These are phyloP conservation scores for Xylaria sp. DNA, from an alignment of 2,329 filamentous ascomycete genomes.

Conservation along the genomic window DNA sequence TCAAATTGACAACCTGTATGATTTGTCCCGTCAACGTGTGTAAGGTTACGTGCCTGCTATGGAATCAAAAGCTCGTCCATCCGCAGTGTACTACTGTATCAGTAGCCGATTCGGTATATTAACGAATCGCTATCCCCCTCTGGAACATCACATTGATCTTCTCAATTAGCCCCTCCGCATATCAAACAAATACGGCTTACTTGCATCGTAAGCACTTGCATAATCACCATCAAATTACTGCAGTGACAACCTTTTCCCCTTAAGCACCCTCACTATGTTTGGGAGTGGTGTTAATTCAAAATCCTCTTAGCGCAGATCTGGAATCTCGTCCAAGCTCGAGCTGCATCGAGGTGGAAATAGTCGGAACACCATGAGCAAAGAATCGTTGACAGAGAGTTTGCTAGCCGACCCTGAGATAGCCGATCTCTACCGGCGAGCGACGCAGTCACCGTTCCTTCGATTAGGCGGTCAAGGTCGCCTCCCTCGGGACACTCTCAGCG, in stretches of 20 bases:
- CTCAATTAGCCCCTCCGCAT: conserved; percentile 1
- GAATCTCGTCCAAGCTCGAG: background rate
- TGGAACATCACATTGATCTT: background rate
- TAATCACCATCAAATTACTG: background rate
- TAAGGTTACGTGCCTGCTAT: background rate
- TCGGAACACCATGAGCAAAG: conserved; percentile 36
- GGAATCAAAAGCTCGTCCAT: background rate
- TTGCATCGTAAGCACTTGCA: background rate
- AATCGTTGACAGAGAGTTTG: conserved; percentile 40
- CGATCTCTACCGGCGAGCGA: conserved; percentile 46
- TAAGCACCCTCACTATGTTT: background rate
- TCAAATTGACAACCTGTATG: conserved; percentile 18
- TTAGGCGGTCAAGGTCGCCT: conserved; percentile 47
- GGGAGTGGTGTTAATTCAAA: background rate
- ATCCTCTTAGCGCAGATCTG: background rate
- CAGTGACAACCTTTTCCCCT: background rate
- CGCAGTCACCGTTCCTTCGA: conserved; percentile 44
- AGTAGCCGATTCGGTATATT: background rate
- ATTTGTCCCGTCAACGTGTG: background rate
- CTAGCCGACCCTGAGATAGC: conserved; percentile 40
- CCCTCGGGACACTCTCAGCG: conserved; percentile 39
- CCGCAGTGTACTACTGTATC: background rate
- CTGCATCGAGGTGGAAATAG: background rate
- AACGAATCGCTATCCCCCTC: background rate
- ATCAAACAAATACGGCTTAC: background rate